Base-by-base conservation (phyloP, 2,329 filamentous ascomycete genomes). In the Microcera coccophila region DNA sequence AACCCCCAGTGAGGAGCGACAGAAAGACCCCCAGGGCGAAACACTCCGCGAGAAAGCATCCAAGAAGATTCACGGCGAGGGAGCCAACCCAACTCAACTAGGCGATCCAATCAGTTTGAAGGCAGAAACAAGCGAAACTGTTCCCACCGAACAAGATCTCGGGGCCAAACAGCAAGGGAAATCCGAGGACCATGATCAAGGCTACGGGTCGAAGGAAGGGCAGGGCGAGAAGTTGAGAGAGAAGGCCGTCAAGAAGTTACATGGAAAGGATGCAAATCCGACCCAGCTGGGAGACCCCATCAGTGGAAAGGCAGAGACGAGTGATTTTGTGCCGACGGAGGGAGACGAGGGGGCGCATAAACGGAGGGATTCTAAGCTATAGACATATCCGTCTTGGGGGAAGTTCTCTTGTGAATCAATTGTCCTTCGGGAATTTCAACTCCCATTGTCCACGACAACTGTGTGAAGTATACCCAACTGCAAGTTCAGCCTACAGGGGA, bases 81-180 rank as follows among this genome's bases (percentile, higher is more conserved):
- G 50, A 38, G 60, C 61, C 11, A 61, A 73, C 47, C 64, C 65
- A 4, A 62, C 60, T 39, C 62, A 63, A 49, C 54, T 69, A 7
- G 66, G 66, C 20, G 67, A 69, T 37, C 66, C 67, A 3, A 59
- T 68, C 24, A 68, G 63, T 36, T 29, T 67, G 20, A 68, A 69
- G 45, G 65, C 65, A 7, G 67, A 69, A 44, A 61, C 53, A 40
- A 64, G 59, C 43, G 55, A 60, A 14, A 52, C 41, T 29, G 45
- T 62, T 22, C 63, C 64, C 1, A 53, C 51, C 4, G 50, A 57
- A 15, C 52, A 49, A 12, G 62, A 62, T 35, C 3, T 18, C 10
- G 41, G 41, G 9, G 20, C 16, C 18, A 18, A 20, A 9, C 9
- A 11, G 15, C 5, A 32, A 8, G 29, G 29, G 8, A 10, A 8